phyloP scores from a whole-genome alignment of 202 grass and related monocot genomes.

The Carex arenaria region DNA sequence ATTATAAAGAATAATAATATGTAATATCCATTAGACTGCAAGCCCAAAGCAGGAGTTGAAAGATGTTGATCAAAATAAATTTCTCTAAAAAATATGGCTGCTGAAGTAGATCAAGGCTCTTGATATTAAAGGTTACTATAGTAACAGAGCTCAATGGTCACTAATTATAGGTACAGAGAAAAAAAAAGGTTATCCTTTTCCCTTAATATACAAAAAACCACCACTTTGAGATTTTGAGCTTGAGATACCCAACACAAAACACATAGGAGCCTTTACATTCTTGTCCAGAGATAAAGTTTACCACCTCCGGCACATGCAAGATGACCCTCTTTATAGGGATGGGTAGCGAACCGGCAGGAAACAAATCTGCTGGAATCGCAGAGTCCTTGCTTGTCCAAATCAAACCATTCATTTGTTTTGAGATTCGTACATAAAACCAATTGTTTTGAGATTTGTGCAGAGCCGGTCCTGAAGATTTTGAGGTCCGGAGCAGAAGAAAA shows the following conservation, averaged over 20 bases:
- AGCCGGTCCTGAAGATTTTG: no score
- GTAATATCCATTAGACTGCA: not conserved
- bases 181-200: not conserved
- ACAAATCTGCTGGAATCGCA: no score
- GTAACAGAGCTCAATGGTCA: not conserved
- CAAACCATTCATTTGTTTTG: no score
- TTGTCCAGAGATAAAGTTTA: conserved; percentile 69
- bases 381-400: no score
- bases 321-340: conserved; percentile 60
- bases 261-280: not conserved
- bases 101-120: not conserved
- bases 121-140: not conserved
- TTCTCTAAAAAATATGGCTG: not conserved
- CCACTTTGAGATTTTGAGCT: no score
- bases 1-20: no score
- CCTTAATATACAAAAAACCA: not conserved
- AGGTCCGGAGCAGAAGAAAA: no score
- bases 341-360: conserved; percentile 45
- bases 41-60: not conserved
- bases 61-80: not conserved
- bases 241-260: not conserved
- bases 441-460: no score
- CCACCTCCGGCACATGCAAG: conserved; percentile 51
- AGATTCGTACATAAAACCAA: no score
- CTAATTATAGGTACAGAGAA: no score